Evolutionary conservation across 306 rosid species (phyloP), one percentile per base, ranked within the genome.

Genomic region (Parietaria judaica): DNA sequence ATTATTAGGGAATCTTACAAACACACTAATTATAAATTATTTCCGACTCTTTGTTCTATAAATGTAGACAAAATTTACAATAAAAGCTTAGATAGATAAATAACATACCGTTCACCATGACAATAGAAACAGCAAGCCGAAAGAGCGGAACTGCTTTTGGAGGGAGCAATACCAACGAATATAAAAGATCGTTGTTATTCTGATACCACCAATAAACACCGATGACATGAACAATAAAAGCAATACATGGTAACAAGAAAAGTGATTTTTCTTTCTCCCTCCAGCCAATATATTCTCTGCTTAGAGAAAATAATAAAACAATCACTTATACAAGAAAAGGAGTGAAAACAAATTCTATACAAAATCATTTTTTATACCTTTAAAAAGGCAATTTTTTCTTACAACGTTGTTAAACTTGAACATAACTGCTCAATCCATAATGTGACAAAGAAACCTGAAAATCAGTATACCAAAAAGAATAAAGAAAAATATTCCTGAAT

Each of bases 181-280:
- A 82, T 72, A 92, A 58, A 31, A 88, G 83, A 76, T 88, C 90
- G 64, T 82, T 95, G 71, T 92, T n/a, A n/a, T n/a, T 86, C 74
- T 84, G 95, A 81, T 76, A 92, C 96, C 96, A 92, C 99, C 99
- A 92, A 72, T 92, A 92, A 56, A 92, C 88, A 54, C 80, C 85
- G 77, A 86, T 72, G 61, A 92, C 88, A 45, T 92, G 99, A 66
- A 80, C 68, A 8, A 81, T 62, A 66, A 92, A 92, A 63, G 87
- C 96, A 72, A 92, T 67, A 70, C 95, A 92, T 84, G 72, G 84
- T 73, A 52, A 84, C 64, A 60, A 92, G 79, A 64, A 92, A 72
- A 41, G 84, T 76, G 6, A 86, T 61, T 69, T 84, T 92, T 79
- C 99, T 92, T 80, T 92, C 99, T 60, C 99, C 99, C 99, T 92